These are phyloP conservation scores for Plectosphaerella plurivora DNA, from an alignment of 2,329 filamentous ascomycete genomes.

Conservation along the genomic window DNA sequence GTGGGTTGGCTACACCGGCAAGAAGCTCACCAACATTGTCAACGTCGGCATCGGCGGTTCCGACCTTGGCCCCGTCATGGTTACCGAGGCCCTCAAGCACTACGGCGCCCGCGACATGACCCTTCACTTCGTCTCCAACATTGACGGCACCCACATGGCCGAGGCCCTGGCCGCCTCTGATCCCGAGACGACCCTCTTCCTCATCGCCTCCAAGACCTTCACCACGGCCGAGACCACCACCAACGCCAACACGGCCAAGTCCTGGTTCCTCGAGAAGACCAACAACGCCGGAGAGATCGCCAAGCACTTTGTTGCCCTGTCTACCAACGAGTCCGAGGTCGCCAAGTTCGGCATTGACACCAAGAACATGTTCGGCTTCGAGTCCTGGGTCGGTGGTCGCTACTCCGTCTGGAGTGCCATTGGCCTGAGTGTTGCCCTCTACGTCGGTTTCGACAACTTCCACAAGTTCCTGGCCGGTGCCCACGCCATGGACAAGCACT, in stretches of 20 bases:
- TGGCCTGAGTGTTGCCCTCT: conserved; percentile 86
- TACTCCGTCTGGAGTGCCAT: conserved; percentile 99
- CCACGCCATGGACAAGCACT: conserved; percentile 98
- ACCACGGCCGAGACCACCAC: conserved; percentile 96
- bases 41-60: conserved; percentile 98
- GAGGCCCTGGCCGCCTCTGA: conserved; percentile 86
- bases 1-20: conserved; percentile 97
- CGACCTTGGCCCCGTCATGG: conserved; percentile 97
- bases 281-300: conserved; percentile 79
- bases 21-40: conserved; percentile 94
- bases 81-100: conserved; percentile 93
- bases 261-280: conserved; percentile 87
- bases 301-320: conserved; percentile 98
- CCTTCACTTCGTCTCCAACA: conserved; percentile 98
- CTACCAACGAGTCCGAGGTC: conserved; percentile 91
- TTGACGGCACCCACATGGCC: conserved; percentile 95
- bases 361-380: conserved; percentile 99
- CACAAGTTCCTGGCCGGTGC: conserved; percentile 91
- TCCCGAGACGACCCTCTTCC: conserved; percentile 97
- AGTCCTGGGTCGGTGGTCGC: conserved; percentile 95
- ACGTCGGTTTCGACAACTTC: conserved; percentile 98
- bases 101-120: conserved; percentile 84
- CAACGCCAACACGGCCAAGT: conserved; percentile 95
- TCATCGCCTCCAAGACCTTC: conserved; percentile 98
- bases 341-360: conserved; percentile 98